phyloP scores from a whole-genome alignment of 352 stramenopile species.

The Peronospora destructor region DNA sequence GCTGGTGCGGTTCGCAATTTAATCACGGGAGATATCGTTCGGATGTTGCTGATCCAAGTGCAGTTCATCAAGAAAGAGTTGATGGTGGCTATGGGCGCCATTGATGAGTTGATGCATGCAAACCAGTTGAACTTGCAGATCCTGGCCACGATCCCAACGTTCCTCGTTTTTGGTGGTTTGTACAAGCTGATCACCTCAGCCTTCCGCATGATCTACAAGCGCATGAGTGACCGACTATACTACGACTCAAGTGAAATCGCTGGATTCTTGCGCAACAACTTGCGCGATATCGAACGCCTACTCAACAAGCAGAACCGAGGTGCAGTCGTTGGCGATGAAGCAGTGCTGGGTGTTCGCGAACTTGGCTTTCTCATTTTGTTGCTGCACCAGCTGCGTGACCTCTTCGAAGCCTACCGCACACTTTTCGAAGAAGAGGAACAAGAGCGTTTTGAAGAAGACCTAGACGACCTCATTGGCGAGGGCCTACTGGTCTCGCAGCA shows the following conservation, averaged over 20 bases:
- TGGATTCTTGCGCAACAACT: constrained; percentile 66
- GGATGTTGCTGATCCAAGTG: constrained; percentile 83
- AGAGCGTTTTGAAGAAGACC: constrained; percentile 75
- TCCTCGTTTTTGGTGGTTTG: constrained; percentile 64
- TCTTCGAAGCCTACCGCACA: constrained; percentile 62
- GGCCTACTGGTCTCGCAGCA: constrained; percentile 71
- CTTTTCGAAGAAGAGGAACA: constrained; percentile 77
- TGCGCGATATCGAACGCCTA: constrained; percentile 77
- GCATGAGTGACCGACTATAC: constrained; percentile 70
- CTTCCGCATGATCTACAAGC: constrained; percentile 69
- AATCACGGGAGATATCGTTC: constrained; percentile 80
- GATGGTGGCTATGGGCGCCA: constrained; percentile 82
- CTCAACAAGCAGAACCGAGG: constrained; percentile 76
- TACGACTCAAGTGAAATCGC: constrained; percentile 74
- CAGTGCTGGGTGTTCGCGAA: constrained; percentile 54
- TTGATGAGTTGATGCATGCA: constrained; percentile 83
- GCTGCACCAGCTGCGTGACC: constrained; percentile 65
- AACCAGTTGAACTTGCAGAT: constrained; percentile 86
- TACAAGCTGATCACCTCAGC: constrained; percentile 54
- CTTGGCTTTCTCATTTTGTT: constrained; percentile 67
- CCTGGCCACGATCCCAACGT: constrained; percentile 78
- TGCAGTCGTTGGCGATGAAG: constrained; percentile 20
- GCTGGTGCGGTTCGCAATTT: constrained; percentile 61
- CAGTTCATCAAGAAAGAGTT: constrained; percentile 88
- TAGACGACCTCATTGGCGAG: constrained; percentile 76